phyloP scores from a whole-genome alignment of 441 rosid species.

The Arabidopsis lyrata region DNA sequence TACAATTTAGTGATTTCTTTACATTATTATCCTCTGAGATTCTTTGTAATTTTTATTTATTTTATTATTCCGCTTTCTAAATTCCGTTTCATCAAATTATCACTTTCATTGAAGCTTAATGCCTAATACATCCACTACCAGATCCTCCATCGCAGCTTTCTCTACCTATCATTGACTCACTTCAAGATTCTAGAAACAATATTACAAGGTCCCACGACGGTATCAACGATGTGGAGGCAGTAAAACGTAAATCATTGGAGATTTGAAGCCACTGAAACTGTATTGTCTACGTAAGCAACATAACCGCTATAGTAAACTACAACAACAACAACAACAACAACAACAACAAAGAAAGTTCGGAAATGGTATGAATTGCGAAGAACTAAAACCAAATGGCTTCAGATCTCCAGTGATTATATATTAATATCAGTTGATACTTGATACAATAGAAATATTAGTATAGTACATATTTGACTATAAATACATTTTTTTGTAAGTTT shows the following conservation, averaged over 20 bases:
- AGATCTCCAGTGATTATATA: too few relatives aligned
- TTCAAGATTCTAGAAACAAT: neutral
- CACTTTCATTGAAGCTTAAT: conserved; percentile 51
- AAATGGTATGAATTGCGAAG: neutral
- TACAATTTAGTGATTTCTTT: conserved; percentile 44
- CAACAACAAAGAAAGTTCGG: neutral
- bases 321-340: neutral
- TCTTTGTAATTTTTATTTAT: conserved; percentile 41
- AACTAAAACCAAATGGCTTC: too few relatives aligned
- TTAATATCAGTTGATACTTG: too few relatives aligned
- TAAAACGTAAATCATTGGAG: neutral
- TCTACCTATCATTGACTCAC: neutral
- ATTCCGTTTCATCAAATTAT: conserved; percentile 23
- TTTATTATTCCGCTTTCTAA: neutral
- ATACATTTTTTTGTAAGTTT: too few relatives aligned
- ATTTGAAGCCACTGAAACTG: neutral
- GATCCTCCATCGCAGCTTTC: neutral
- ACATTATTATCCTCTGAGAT: conserved; percentile 27
- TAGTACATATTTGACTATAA: too few relatives aligned
- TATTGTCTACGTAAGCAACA: neutral
- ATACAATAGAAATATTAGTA: too few relatives aligned
- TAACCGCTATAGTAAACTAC: neutral
- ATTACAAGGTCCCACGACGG: neutral
- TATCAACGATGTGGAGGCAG: neutral
- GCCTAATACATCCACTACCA: neutral